Evolutionary conservation across 2,329 filamentous ascomycete species (phyloP), one percentile per base, ranked within the genome.

Genomic region (Grosmannia serpens): DNA sequence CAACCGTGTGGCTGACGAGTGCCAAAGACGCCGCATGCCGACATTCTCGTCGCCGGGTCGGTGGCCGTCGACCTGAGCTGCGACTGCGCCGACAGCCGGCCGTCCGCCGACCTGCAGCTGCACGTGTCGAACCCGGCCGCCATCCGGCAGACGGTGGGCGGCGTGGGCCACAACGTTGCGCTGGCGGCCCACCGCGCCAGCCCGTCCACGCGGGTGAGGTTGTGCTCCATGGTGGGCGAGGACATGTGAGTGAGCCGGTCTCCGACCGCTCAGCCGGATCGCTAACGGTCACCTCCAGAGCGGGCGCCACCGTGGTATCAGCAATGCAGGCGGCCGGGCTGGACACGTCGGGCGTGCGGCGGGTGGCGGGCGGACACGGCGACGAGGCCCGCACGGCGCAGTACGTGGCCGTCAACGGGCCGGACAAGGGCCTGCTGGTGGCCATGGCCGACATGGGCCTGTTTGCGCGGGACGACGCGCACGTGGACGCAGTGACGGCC

Each of bases 391-490:
- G 88, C 58, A 97, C 92, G 2, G 90, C 91, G 0, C 91, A 96
- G 70, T 97, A 97, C 69, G 82, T 97, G 3, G 88, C 92, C 20
- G 77, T 97, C 63, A 99, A 97, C 69, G 88, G 95, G 67, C 77
- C 77, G 0, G 83, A 86, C 60, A 95, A 91, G 70, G 87, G 91
- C 62, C 81, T 99, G 2, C 79, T 91, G n/a, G 73, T 96, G 62
- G 92, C 91, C 52, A 95, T 96, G 89, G 91, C 92, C 5, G 94
- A 97, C 68, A 96, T 97, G 91, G 82, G 78, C 58, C 92, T 96
- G 65, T 82, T 96, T 31, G 26, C 38, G 4, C 53, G 79, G 84
- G n/a, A 68, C 73, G 20, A 73, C 81, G 61, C 70, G 77, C 0
- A 13, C 9, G 17, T 8, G 2, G 69, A 75, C 10, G 79, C 63